phyloP scores from a whole-genome alignment of 2,329 filamentous ascomycete genomes.

The Fusarium austroafricanum region DNA sequence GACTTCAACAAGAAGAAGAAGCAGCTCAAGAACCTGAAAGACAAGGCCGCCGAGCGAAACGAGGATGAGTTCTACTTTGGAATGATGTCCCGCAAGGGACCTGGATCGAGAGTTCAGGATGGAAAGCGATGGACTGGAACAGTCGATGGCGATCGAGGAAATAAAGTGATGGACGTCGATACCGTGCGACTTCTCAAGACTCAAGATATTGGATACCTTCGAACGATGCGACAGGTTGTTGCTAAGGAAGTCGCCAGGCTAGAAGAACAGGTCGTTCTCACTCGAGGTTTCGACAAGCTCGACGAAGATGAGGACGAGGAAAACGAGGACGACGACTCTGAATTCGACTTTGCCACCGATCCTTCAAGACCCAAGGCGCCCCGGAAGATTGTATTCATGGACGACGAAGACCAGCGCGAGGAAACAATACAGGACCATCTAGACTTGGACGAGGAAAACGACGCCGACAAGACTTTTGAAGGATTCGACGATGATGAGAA shows the following conservation, averaged over 20 bases:
- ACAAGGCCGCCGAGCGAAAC: slow-evolving; percentile 73
- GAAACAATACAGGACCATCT: slow-evolving; percentile 46
- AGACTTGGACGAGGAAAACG: slow-evolving; percentile 50
- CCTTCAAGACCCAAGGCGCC: slow-evolving; percentile 47
- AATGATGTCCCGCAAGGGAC: slow-evolving; percentile 72
- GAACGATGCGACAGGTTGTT: slow-evolving; percentile 70
- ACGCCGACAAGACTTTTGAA: slow-evolving; percentile 44
- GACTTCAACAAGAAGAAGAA: slow-evolving; percentile 75
- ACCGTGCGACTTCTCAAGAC: slow-evolving; percentile 74
- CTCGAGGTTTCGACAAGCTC: slow-evolving; percentile 52
- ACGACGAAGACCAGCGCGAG: slow-evolving; percentile 54
- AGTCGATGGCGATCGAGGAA: slow-evolving; percentile 68
- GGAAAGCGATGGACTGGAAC: slow-evolving; percentile 67
- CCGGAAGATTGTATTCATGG: slow-evolving; percentile 66
- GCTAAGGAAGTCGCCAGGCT: slow-evolving; percentile 67
- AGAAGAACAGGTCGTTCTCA: slow-evolving; percentile 65
- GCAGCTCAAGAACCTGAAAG: slow-evolving; percentile 67
- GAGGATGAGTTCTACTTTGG: slow-evolving; percentile 80
- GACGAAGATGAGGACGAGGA: slow-evolving; percentile 52
- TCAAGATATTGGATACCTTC: slow-evolving; percentile 73
- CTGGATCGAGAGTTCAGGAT: slow-evolving; percentile 60
- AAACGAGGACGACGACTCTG: slow-evolving; percentile 49
- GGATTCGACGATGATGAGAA: slow-evolving; percentile 34
- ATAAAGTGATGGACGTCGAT: slow-evolving; percentile 65
- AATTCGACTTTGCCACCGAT: slow-evolving; percentile 48